A percentile compares a stretch with the other conserved stretches of the same genome.
These are phyloP conservation scores for Microsporum ferrugineum DNA, from an alignment of 2,329 filamentous ascomycete genomes.

Conservation along the genomic window DNA sequence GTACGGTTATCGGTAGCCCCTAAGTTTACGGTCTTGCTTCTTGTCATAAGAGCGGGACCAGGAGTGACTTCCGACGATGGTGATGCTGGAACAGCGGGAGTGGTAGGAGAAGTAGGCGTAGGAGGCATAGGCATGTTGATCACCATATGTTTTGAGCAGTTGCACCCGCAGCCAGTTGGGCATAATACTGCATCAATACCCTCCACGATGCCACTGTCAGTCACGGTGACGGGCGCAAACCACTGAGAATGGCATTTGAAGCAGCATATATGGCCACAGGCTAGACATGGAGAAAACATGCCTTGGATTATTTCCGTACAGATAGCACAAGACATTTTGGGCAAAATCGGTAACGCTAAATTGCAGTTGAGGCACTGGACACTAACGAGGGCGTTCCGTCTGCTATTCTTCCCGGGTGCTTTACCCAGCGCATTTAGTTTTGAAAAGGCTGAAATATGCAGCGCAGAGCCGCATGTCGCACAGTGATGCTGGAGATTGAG, in stretches of 20 bases:
- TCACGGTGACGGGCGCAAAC: slow-evolving; percentile 22
- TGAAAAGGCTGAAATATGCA: slow-evolving; percentile 29
- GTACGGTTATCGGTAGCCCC: not conserved
- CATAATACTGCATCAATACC: slow-evolving; percentile 24
- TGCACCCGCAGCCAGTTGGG: slow-evolving; percentile 39
- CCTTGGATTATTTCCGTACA: slow-evolving; percentile 35
- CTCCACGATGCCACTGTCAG: slow-evolving; percentile 5
- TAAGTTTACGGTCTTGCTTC: not conserved
- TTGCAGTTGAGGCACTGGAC: slow-evolving; percentile 29
- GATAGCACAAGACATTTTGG: slow-evolving; percentile 33
- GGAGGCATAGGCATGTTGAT: slow-evolving; percentile 25
- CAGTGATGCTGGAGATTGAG: slow-evolving; percentile 36
- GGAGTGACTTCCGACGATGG: not conserved
- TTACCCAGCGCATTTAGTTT: slow-evolving; percentile 10
- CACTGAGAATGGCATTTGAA: slow-evolving; percentile 35
- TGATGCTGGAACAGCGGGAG: slow-evolving; percentile 9
- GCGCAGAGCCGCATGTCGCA: slow-evolving; percentile 28
- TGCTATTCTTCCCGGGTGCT: slow-evolving; percentile 18
- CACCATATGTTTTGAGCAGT: slow-evolving; percentile 31
- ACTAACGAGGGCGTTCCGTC: slow-evolving; percentile 12
- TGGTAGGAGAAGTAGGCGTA: not conserved
- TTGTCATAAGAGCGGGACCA: not conserved
- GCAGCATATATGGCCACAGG: slow-evolving; percentile 39
- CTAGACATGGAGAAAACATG: slow-evolving; percentile 37
- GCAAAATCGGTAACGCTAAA: slow-evolving; percentile 23